A percentile compares a stretch with the other conserved stretches of the same genome.
Evolutionary conservation across 2,329 filamentous ascomycete species (phyloP).

Genomic region (Penicillium sp.): DNA sequence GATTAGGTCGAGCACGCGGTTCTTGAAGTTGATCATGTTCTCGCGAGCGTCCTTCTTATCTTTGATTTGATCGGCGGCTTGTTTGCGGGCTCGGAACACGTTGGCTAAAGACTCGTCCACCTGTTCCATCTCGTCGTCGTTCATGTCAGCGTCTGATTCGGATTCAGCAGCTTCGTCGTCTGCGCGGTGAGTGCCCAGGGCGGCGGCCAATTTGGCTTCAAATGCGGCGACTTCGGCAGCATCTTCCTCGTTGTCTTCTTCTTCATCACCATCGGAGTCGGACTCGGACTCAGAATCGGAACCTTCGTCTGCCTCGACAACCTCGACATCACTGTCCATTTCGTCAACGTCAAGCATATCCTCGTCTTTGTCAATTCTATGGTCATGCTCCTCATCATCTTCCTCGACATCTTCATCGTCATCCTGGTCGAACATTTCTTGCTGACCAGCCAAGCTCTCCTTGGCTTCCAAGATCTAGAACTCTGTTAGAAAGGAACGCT

Average conservation of each 20-base stretch:
- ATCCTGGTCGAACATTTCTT: constrained; percentile 76
- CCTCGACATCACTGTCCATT: constrained; percentile 40
- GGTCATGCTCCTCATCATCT: constrained; percentile 10
- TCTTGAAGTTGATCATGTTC: constrained; percentile 91
- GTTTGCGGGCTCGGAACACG: constrained; percentile 76
- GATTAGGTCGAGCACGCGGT: constrained; percentile 83
- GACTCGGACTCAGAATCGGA: constrained; percentile 38
- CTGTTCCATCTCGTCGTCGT: constrained; percentile 91
- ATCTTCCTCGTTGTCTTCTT: constrained; percentile 45
- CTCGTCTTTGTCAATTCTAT: constrained; percentile 41
- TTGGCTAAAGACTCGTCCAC: constrained; percentile 79
- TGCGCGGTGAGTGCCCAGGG: constrained; percentile 67
- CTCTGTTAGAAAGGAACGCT: constrained; percentile 40
- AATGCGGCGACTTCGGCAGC: constrained; percentile 60
- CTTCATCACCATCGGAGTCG: constrained; percentile 25
- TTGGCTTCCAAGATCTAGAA: constrained; percentile 69
- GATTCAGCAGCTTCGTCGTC: constrained; percentile 60
- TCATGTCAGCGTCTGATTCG: constrained; percentile 82
- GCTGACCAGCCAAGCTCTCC: constrained; percentile 79
- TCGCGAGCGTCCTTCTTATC: constrained; percentile 85
- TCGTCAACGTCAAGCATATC: constrained; percentile 51
- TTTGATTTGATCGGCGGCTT: constrained; percentile 70
- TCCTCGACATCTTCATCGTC: constrained; percentile 52
- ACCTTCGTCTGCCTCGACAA: constrained; percentile 30
- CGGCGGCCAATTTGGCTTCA: constrained; percentile 72